Evolutionary conservation across 805 yeast species (phyloP).

Genomic region (Candida lessepsii): DNA sequence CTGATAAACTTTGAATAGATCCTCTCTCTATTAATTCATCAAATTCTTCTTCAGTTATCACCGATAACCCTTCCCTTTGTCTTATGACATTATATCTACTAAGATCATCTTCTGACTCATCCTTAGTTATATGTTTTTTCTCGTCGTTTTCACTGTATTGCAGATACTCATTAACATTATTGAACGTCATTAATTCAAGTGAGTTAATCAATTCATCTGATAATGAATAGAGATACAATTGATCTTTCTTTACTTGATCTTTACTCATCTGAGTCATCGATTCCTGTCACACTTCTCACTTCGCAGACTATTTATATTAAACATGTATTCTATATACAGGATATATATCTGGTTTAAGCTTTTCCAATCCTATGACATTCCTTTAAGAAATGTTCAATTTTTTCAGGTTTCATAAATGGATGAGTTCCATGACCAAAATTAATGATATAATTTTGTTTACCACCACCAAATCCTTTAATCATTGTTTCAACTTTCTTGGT

Average conservation of each 20-base stretch:
- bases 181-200: constrained; percentile 55
- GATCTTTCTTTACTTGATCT: constrained; percentile 1
- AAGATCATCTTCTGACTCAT: constrained; percentile 33
- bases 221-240: constrained; percentile 35
- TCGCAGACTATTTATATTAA: neutral
- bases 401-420: constrained; percentile 95
- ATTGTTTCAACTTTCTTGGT: constrained; percentile 78
- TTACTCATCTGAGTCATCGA: neutral
- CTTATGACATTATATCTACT: constrained; percentile 63
- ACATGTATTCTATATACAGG: constrained; percentile 7
- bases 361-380: constrained; percentile 84
- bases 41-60: constrained; percentile 57
- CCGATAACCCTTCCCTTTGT: constrained; percentile 39
- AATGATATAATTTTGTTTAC: constrained; percentile 84
- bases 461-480: constrained; percentile 93
- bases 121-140: neutral
- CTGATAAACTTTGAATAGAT: constrained; percentile 58
- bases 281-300: no score
- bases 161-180: constrained; percentile 20
- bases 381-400: constrained; percentile 76
- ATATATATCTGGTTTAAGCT: constrained; percentile 5
- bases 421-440: constrained; percentile 99
- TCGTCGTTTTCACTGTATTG: neutral
- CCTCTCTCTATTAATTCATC: constrained; percentile 51
- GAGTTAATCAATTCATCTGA: constrained; percentile 40